Percentiles rank a stretch among this genome's conserved stretches.
These are phyloP conservation scores for Phytophthora podocarpi DNA, from an alignment of 352 stramenopile species.

Conservation along the genomic window DNA sequence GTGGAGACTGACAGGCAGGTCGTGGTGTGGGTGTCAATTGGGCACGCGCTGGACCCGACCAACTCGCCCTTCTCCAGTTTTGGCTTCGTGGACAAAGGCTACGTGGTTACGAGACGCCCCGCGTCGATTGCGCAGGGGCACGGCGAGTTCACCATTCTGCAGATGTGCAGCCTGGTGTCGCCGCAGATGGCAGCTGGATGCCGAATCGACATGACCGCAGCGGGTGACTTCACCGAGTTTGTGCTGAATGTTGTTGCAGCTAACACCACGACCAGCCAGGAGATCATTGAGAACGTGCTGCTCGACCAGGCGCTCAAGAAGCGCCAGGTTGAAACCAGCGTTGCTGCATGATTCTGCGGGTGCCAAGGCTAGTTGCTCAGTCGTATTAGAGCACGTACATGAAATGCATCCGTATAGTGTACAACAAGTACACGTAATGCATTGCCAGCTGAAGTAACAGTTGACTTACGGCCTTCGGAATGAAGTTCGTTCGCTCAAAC, in stretches of 20 bases:
- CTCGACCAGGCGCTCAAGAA: slow-evolving; percentile 35
- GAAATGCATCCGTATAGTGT: too few species aligned
- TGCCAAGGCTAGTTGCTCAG: too few species aligned
- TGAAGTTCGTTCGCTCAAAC: too few species aligned
- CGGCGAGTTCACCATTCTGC: slow-evolving; percentile 48
- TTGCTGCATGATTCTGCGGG: too few species aligned
- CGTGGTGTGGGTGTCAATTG: slow-evolving; percentile 51
- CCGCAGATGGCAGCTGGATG: slow-evolving; percentile 46
- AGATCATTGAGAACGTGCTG: slow-evolving; percentile 69
- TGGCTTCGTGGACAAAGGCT: slow-evolving; percentile 61
- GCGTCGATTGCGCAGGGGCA: slow-evolving; percentile 29
- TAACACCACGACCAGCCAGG: slow-evolving; percentile 48
- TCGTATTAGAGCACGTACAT: too few species aligned
- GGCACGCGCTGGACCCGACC: slow-evolving; percentile 19
- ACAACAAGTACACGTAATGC: too few species aligned
- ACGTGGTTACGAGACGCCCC: slow-evolving; percentile 56
- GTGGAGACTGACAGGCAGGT: slow-evolving; percentile 41
- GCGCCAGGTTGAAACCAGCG: slow-evolving; percentile 5
- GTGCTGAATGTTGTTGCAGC: slow-evolving; percentile 45
- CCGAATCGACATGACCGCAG: slow-evolving; percentile 33
- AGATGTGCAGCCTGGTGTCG: slow-evolving; percentile 63
- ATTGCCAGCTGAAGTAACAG: too few species aligned
- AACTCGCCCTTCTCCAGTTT: slow-evolving; percentile 45
- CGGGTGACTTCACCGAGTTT: slow-evolving; percentile 58
- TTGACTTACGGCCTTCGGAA: too few species aligned